Conservation (phyloP, 495 filamentous ascomycete species). For the Pyrenula massariospora region DNA sequence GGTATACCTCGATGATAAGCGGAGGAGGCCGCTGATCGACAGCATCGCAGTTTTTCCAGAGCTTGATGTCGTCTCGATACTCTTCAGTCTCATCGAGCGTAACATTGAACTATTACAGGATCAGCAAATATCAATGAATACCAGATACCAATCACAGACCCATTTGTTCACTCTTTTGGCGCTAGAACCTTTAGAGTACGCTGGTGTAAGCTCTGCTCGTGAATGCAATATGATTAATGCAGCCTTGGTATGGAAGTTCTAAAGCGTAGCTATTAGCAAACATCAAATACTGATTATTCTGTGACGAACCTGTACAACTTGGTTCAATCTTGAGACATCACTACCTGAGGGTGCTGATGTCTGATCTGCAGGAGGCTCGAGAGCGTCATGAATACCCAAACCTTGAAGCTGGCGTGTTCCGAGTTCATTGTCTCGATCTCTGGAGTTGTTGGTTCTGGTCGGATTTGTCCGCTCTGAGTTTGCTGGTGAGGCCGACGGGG, state of each 20-base stretch:
- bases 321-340: slow-evolving; percentile 64
- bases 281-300: slow-evolving; percentile 3
- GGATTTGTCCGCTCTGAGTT: slow-evolving; percentile 55
- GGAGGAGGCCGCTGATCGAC: slow-evolving; percentile 70
- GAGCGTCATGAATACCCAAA: slow-evolving; percentile 27
- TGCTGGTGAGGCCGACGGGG: slow-evolving; percentile 51
- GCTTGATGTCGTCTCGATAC: slow-evolving; percentile 63
- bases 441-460: slow-evolving; percentile 56
- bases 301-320: slow-evolving; percentile 64
- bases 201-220: slow-evolving; percentile 55
- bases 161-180: slow-evolving; percentile 72
- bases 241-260: slow-evolving; percentile 90
- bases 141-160: slow-evolving; percentile 52
- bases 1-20: slow-evolving; percentile 78
- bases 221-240: slow-evolving; percentile 76
- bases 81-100: slow-evolving; percentile 86
- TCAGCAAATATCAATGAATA: slow-evolving; percentile 8
- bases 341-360: slow-evolving; percentile 31
- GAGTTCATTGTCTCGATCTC: slow-evolving; percentile 41
- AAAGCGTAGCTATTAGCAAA: slow-evolving; percentile 7
- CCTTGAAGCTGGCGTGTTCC: slow-evolving; percentile 24
- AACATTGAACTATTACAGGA: slow-evolving; percentile 67
- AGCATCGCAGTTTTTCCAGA: slow-evolving; percentile 70
- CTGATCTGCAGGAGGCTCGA: slow-evolving; percentile 20
- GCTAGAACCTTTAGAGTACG: slow-evolving; percentile 44